Base-by-base conservation (phyloP, 805 yeast genomes). In the Yamadazyma philogaea region DNA sequence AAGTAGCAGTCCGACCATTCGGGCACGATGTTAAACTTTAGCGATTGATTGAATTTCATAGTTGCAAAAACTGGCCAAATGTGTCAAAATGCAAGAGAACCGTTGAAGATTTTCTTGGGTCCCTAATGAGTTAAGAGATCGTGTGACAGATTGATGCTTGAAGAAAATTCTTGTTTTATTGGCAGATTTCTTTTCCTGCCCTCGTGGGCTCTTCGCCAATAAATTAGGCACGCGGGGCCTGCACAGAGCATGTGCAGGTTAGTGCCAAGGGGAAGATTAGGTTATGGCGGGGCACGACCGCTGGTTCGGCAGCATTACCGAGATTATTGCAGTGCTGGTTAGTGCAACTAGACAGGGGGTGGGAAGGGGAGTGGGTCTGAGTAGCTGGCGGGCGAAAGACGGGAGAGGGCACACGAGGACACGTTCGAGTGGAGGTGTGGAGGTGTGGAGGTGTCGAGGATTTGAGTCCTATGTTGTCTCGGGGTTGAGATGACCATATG, bases 11-110 rank as follows among this genome's bases (percentile, higher is more conserved):
- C 78, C 47, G 63, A 65, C 78, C 78, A 74, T 53, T 74, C 79
- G 4, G 79, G 79, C 27, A 74, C 79, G n/a, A 75, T 72, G 49
- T 74, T 74, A 49, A 74, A 70, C 54, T 72, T 72, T 40, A 74
- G 57, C 24, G 78, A 72, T 45, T 73, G 77, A 22, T 74, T 65
- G 49, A 74, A 74, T 61, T 74, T 74, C 79, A 74, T 74, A 8
- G 33, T 21, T 19, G 14, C 22, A 22, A 26, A 34, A 20, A 21
- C 18, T 18, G 21, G 12, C 27, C n/a, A 32, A 19, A 30, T 26
- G 31, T 42, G 45, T 34, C 43, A 34, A 20, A 30, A 40, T 40
- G 42, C 42, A 39, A 32, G 37, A 24, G n/a, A 39, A 18, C 37
- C 42, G 37, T 32, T 34, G 26, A n/a, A n/a, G 30, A 33, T 26